Conservation (phyloP, 2,329 filamentous ascomycete species). For the Pseudocercospora vitis region DNA sequence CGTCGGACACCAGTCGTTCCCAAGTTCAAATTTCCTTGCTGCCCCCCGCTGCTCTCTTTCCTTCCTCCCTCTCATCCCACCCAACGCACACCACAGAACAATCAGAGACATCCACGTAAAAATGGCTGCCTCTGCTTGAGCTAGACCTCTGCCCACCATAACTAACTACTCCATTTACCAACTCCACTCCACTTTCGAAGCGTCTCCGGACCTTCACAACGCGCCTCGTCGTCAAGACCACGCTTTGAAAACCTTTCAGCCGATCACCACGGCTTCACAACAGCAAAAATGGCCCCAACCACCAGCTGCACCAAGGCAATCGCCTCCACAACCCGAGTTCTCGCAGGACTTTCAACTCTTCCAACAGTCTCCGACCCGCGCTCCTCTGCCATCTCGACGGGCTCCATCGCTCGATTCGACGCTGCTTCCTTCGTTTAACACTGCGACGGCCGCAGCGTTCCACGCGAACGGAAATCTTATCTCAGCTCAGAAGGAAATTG, state of each 20-base stretch:
- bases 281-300: slow-evolving; percentile 74
- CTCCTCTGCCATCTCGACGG: slow-evolving; percentile 45
- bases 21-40: not conserved
- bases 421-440: slow-evolving; percentile 59
- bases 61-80: slow-evolving; percentile 20
- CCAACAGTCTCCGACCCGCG: slow-evolving; percentile 47
- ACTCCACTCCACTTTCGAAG: slow-evolving; percentile 33
- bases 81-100: slow-evolving; percentile 22
- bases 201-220: slow-evolving; percentile 40
- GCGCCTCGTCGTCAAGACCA: slow-evolving; percentile 36
- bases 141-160: slow-evolving; percentile 35
- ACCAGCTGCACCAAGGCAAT: slow-evolving; percentile 54
- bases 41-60: slow-evolving; percentile 7
- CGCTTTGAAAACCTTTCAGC: slow-evolving; percentile 65
- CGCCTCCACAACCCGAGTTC: slow-evolving; percentile 48
- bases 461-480: slow-evolving; percentile 63
- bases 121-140: slow-evolving; percentile 38
- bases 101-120: slow-evolving; percentile 33
- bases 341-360: slow-evolving; percentile 76
- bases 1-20: too few relatives aligned
- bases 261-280: slow-evolving; percentile 79
- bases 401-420: slow-evolving; percentile 55
- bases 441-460: slow-evolving; percentile 51
- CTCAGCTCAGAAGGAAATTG: slow-evolving; percentile 30
- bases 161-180: slow-evolving; percentile 24